Evolutionary conservation across 2,329 filamentous ascomycete genomes (phyloP), one percentile per base, ranked within the genome.

Genomic region (Basipetospora chlamydospora): DNA sequence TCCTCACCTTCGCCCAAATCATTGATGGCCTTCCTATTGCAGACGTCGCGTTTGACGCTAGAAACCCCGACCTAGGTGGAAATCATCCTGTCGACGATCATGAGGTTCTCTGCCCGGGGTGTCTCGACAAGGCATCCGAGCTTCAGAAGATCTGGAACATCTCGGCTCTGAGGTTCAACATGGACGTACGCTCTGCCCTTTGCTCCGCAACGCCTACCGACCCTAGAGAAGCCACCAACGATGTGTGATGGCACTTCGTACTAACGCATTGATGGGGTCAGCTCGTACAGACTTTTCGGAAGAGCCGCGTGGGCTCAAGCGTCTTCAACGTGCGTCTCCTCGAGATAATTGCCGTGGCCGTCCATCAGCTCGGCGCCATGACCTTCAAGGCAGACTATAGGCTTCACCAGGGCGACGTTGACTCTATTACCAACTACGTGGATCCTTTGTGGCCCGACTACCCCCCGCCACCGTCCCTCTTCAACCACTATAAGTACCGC

Each of bases 321-420:
- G 36, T 42, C 0, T 58, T 55, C 32, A 41, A 50, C 0, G 45
- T 44, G 13, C 41, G 47, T 1, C 43, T 58, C 5, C 47, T 57
- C 6, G 55, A 59, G 34, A 25, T 58, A 2, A 39, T 49, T 5
- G 52, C 49, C 0, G 20, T 47, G 18, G 40, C 48, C 2, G 33
- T 53, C 3, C 54, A 58, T 28, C 39, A 54, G 5, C 49, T 56
- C 5, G 54, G 48, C 1, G 46, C 48, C 0, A 29, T 33, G 2
- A 30, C 56, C 1, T 52, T 44, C 17, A 33, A 46, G 4, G 31
- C 46, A 2, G 45, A 47, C 6, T 38, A 42, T 0, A 39, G 39
- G 13, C 25, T 44, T 1, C 49, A 52, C 18, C 46, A 47, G 9
- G 42, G 47, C 30, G 30, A 33, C 17, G 26, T 15, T 5, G 47